Evolutionary conservation across 2,329 filamentous ascomycete genomes (phyloP).

Genomic region (Alternaria arbusti): DNA sequence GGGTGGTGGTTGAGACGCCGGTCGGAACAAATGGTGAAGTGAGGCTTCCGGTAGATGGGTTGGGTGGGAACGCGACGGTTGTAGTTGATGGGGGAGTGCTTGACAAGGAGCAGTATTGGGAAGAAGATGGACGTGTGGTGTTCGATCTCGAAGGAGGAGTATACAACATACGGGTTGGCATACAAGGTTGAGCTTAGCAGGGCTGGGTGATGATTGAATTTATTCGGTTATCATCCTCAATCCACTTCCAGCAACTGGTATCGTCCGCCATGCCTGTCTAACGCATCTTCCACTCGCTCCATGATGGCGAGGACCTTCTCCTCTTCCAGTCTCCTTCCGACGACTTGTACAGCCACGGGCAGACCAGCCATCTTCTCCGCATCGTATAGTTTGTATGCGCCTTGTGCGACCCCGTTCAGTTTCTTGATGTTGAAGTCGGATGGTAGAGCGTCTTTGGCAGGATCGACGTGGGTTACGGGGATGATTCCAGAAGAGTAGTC

Average conservation of each 20-base stretch:
- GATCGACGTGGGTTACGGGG: conserved; percentile 85
- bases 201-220: neutral
- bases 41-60: neutral
- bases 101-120: neutral
- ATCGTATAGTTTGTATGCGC: conserved; percentile 87
- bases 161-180: neutral
- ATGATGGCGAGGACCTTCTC: conserved; percentile 86
- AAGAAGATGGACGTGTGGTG: neutral
- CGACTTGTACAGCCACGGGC: conserved; percentile 84
- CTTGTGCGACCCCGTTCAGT: conserved; percentile 79
- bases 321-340: conserved; percentile 80
- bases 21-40: neutral
- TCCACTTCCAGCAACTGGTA: conserved; percentile 59
- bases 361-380: conserved; percentile 83
- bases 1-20: neutral
- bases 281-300: conserved; percentile 76
- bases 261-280: conserved; percentile 62
- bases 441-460: conserved; percentile 69
- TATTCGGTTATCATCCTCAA: conserved; percentile 8
- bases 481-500: conserved; percentile 86
- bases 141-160: neutral
- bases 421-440: conserved; percentile 64
- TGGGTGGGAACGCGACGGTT: neutral
- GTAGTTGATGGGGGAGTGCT: neutral
- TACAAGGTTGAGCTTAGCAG: fast-evolving